Evolutionary conservation across 2,329 filamentous ascomycete genomes (phyloP), one percentile per base, ranked within the genome.

Genomic region (Fusarium papillatum): DNA sequence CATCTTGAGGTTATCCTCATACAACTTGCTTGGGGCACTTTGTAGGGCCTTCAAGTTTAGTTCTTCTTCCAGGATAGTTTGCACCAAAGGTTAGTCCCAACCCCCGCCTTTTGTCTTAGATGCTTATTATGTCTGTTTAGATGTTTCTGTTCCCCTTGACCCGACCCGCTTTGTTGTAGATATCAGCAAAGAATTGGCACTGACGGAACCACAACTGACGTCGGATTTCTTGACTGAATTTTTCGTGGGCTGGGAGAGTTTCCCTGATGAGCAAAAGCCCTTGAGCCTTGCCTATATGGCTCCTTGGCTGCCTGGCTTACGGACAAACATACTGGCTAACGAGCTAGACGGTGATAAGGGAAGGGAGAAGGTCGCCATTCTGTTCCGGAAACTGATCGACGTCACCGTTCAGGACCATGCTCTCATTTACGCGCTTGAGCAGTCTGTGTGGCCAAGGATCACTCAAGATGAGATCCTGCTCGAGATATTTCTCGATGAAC

Each of bases 201-300:
- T 85, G 36, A 88, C 91, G 24, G 92, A 94, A 78, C 91, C 92
- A 26, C 92, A 93, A 76, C 86, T 94, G 10, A 94, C 92, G 1
- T 89, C 88, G 10, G 92, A 94, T 78, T 94, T 94, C 77, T 79
- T 94, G 46, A 93, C 92, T n/a, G 92, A 94, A 78, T 94, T 94
- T 79, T 94, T 94, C 70, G 91, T 93, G 29, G 91, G 92, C 22
- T 94, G 92, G 92, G 91, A 93, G 75, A 93, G 91, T 78, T 92
- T 93, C 76, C 88, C 90, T 1, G 90, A 92, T 39, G 90, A 93
- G 68, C 92, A 94, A 79, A 91, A 92, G 75, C 90, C 92, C 1
- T 80, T 94, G 29, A 93, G 91, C 75, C 85, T 94, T 36, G 89
- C 91, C 8, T 94, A 94, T 79, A 93, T 94, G 90, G 90, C 92